phyloP scores from a whole-genome alignment of 495 filamentous ascomycete species.

The Penicillium silybi region DNA sequence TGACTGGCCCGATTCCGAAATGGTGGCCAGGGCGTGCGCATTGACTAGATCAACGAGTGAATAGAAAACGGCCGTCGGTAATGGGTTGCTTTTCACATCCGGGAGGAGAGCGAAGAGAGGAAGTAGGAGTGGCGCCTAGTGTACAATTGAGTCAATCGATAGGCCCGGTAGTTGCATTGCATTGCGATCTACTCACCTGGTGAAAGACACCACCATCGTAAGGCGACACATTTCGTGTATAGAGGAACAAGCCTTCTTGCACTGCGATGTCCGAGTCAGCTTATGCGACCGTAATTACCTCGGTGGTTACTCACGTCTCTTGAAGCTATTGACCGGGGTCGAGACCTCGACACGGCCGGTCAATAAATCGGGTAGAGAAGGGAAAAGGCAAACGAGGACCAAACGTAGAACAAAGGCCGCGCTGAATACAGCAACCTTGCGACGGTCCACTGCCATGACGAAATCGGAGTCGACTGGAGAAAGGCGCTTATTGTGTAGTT shows the following conservation, averaged over 20 bases:
- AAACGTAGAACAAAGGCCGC: constrained; percentile 77
- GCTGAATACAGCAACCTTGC: constrained; percentile 69
- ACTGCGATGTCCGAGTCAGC: constrained; percentile 48
- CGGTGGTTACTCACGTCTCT: constrained; percentile 64
- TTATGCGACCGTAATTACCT: neutral
- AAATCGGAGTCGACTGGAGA: neutral
- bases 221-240: constrained; percentile 92
- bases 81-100: constrained; percentile 54
- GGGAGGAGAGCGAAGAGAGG: constrained; percentile 87
- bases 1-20: constrained; percentile 79
- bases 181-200: constrained; percentile 52
- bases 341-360: constrained; percentile 93
- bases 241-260: constrained; percentile 93
- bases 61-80: constrained; percentile 77
- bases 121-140: constrained; percentile 79
- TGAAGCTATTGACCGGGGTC: constrained; percentile 96
- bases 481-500: constrained; percentile 12
- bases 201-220: constrained; percentile 98
- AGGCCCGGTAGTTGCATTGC: constrained; percentile 1
- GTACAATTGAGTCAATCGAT: constrained; percentile 4
- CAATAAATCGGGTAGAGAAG: constrained; percentile 77
- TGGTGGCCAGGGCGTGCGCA: constrained; percentile 75
- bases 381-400: constrained; percentile 75
- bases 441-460: constrained; percentile 62
- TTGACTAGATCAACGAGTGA: constrained; percentile 77